A percentile compares a stretch with the other conserved stretches of the same genome.
These are phyloP conservation scores for Ilex aquifolium DNA, from an alignment of 257 asterid genomes.

Conservation along the genomic window DNA sequence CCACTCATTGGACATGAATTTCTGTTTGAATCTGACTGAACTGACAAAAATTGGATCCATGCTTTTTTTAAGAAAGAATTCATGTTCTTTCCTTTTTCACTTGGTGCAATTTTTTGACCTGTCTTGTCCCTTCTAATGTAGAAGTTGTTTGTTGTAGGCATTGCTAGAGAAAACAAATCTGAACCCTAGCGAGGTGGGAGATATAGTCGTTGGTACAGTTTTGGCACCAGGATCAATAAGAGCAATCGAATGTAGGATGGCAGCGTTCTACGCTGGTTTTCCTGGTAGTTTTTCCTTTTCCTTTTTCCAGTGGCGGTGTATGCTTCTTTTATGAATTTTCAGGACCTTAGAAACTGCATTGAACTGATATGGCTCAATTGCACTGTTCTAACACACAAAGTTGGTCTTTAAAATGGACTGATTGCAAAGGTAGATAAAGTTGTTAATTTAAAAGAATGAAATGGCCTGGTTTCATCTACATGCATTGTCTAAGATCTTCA, in stretches of 20 bases:
- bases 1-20: neutral
- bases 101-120: no score
- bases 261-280: constrained; percentile 87
- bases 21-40: neutral
- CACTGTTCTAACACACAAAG: no score
- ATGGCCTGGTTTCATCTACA: neutral
- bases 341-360: no score
- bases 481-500: neutral
- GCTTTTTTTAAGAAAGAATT: no score
- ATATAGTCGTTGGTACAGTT: constrained; percentile 88
- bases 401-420: no score
- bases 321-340: neutral
- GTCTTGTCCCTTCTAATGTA: neutral
- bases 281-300: constrained; percentile 48
- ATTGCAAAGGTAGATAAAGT: neutral
- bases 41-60: neutral
- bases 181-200: constrained; percentile 83
- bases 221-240: constrained; percentile 83
- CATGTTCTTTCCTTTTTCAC: no score
- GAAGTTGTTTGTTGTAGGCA: constrained; percentile 37
- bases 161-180: constrained; percentile 62
- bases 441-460: neutral
- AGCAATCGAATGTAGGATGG: constrained; percentile 87
- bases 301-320: neutral
- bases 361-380: no score